A percentile compares a stretch with the other conserved stretches of the same genome.
Conservation (phyloP, 768 basidiomycete genomes). For the Hydnomerulius pinastri region DNA sequence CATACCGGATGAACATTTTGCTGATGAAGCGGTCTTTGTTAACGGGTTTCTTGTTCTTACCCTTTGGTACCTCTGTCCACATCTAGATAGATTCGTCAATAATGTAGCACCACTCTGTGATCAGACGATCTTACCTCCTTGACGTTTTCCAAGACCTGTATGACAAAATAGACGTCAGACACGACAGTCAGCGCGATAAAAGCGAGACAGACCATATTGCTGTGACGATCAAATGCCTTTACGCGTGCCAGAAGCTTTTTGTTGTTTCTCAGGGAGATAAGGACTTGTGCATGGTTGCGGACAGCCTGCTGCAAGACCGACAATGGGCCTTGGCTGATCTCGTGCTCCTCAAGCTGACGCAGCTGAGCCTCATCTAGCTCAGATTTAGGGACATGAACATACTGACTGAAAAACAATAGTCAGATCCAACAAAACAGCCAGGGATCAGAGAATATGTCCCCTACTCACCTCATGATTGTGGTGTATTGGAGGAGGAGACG, state of each 20-base stretch:
- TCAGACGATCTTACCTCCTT: constrained; percentile 71
- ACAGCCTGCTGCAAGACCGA: constrained; percentile 97
- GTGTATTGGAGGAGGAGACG: constrained; percentile 12
- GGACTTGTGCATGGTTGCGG: constrained; percentile 95
- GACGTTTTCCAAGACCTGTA: constrained; percentile 94
- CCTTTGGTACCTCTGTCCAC: constrained; percentile 99
- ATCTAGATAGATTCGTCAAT: constrained; percentile 56
- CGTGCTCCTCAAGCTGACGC: constrained; percentile 94
- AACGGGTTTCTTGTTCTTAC: constrained; percentile 97
- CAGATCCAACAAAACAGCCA: constrained; percentile 11
- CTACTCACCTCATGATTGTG: constrained; percentile 35
- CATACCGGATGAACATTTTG: constrained; percentile 95
- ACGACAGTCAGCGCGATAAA: not conserved
- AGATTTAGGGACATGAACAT: constrained; percentile 93
- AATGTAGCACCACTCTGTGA: constrained; percentile 5
- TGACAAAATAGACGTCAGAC: constrained; percentile 10
- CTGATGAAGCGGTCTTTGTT: constrained; percentile 99
- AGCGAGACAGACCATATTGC: constrained; percentile 81
- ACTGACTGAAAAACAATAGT: constrained; percentile 64
- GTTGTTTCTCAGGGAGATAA: constrained; percentile 97
- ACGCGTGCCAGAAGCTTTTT: constrained; percentile 95
- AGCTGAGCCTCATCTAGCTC: constrained; percentile 97
- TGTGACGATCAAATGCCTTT: constrained; percentile 98
- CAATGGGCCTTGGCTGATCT: constrained; percentile 97
- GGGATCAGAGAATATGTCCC: not conserved